phyloP scores from a whole-genome alignment of 2,329 filamentous ascomycete species.

The Teratosphaeriaceae sp. region DNA sequence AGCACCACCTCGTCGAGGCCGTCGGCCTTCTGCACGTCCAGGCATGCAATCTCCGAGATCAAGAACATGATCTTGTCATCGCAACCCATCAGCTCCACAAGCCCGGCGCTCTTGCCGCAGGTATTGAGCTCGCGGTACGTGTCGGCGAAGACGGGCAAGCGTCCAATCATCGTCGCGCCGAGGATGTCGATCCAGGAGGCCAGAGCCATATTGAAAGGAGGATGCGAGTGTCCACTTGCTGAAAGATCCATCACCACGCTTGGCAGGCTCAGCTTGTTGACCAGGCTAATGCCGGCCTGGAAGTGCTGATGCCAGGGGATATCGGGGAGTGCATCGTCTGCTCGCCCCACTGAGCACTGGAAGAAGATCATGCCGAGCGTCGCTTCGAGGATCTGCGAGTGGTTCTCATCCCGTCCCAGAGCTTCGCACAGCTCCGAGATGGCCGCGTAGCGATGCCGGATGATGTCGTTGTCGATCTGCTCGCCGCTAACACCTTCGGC shows the following conservation, averaged over 20 bases:
- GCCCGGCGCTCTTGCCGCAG: conserved; percentile 56
- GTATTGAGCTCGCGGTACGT: conserved; percentile 95
- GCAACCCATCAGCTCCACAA: conserved; percentile 93
- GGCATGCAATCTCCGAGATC: conserved; percentile 93
- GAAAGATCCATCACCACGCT: conserved; percentile 49
- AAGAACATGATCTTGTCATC: conserved; percentile 97
- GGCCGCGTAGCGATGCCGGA: conserved; percentile 83
- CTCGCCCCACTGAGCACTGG: conserved; percentile 82
- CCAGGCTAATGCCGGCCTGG: conserved; percentile 77
- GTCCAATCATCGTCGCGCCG: conserved; percentile 84
- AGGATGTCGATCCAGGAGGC: conserved; percentile 96
- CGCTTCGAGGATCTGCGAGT: conserved; percentile 84
- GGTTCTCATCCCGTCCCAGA: conserved; percentile 71
- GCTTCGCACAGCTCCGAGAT: conserved; percentile 80
- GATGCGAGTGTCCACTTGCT: conserved; percentile 46
- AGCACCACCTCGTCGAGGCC: conserved; percentile 80
- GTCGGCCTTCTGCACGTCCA: conserved; percentile 78
- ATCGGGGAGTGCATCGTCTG: conserved; percentile 77
- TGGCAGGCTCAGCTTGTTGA: conserved; percentile 77
- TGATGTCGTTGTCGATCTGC: conserved; percentile 81
- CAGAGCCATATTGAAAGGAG: conserved; percentile 92
- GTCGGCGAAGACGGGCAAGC: conserved; percentile 81
- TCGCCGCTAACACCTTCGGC: conserved; percentile 60
- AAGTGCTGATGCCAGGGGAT: conserved; percentile 98
- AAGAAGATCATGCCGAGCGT: conserved; percentile 95